These are phyloP conservation scores for Pleurotus tuoliensis DNA, from an alignment of 768 basidiomycete genomes.

Conservation along the genomic window DNA sequence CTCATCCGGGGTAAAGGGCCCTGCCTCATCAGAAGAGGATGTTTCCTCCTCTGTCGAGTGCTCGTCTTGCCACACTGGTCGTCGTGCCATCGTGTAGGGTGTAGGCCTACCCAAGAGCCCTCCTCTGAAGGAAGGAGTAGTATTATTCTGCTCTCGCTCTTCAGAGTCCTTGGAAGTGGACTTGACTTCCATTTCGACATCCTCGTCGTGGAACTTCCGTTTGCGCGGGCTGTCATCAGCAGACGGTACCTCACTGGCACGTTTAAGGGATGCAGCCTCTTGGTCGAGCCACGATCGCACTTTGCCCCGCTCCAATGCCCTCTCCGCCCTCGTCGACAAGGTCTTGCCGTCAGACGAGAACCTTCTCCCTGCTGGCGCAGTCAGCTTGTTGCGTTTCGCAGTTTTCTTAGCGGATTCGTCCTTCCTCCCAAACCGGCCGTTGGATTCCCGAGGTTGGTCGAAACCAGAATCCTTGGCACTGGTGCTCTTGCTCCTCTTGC, in stretches of 20 bases:
- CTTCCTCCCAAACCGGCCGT: slow-evolving; percentile 70
- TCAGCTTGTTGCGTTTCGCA: slow-evolving; percentile 1
- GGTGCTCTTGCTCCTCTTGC: slow-evolving; percentile 11
- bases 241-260: neutral
- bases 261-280: neutral
- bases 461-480: slow-evolving; percentile 19
- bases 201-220: slow-evolving; percentile 24
- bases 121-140: neutral
- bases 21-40: slow-evolving; percentile 46
- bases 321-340: slow-evolving; percentile 32
- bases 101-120: slow-evolving; percentile 1
- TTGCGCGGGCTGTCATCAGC: slow-evolving; percentile 5
- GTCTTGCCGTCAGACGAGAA: neutral
- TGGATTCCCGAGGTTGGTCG: slow-evolving; percentile 56
- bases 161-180: slow-evolving; percentile 4
- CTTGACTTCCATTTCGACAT: slow-evolving; percentile 9
- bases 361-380: neutral
- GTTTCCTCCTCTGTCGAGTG: slow-evolving; percentile 26
- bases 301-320: slow-evolving; percentile 38
- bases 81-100: neutral
- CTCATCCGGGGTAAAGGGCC: slow-evolving; percentile 56
- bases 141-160: slow-evolving; percentile 6
- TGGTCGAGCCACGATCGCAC: slow-evolving; percentile 32
- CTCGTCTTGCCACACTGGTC: neutral
- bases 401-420: slow-evolving; percentile 36